Conservation (phyloP, 2,329 filamentous ascomycete genomes). For the Cladosporium sp. region DNA sequence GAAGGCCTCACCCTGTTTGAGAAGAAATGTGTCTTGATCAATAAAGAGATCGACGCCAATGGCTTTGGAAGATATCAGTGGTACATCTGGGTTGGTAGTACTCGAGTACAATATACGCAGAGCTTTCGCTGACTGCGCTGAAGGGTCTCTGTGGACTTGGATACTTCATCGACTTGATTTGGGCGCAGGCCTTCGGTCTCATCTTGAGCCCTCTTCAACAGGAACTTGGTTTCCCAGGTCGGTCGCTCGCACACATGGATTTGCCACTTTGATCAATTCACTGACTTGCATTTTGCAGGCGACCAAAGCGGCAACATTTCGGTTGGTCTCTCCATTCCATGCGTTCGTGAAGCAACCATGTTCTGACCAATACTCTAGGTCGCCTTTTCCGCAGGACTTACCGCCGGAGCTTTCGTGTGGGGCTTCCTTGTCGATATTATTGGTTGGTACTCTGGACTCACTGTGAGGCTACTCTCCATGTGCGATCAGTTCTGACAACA, state of each 20-base stretch:
- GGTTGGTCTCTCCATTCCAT: slow-evolving; percentile 22
- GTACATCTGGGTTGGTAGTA: slow-evolving; percentile 36
- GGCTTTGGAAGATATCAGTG: slow-evolving; percentile 53
- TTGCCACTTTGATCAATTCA: not conserved
- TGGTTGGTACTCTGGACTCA: slow-evolving; percentile 25
- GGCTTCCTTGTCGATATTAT: slow-evolving; percentile 52
- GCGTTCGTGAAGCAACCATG: not conserved
- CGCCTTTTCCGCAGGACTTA: slow-evolving; percentile 51
- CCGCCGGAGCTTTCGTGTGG: slow-evolving; percentile 53
- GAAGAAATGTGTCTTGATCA: slow-evolving; percentile 42
- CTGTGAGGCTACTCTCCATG: not conserved
- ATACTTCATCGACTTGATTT: slow-evolving; percentile 53
- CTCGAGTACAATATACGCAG: too few relatives aligned
- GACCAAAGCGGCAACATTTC: slow-evolving; percentile 48
- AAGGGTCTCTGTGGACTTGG: slow-evolving; percentile 48
- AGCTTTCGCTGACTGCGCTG: too few relatives aligned
- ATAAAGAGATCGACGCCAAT: slow-evolving; percentile 47
- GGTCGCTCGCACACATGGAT: not conserved
- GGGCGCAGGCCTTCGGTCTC: slow-evolving; percentile 55
- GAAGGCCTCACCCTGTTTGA: slow-evolving; percentile 35
- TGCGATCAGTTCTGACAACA: slow-evolving; percentile 7
- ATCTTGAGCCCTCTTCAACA: slow-evolving; percentile 51
- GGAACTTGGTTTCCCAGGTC: slow-evolving; percentile 48
- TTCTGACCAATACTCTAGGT: slow-evolving; percentile 20
- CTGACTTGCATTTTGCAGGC: not conserved